Percentiles rank a stretch among this genome's conserved stretches.
phyloP scores from a whole-genome alignment of 768 basidiomycete species.

The Trametes cingulata region DNA sequence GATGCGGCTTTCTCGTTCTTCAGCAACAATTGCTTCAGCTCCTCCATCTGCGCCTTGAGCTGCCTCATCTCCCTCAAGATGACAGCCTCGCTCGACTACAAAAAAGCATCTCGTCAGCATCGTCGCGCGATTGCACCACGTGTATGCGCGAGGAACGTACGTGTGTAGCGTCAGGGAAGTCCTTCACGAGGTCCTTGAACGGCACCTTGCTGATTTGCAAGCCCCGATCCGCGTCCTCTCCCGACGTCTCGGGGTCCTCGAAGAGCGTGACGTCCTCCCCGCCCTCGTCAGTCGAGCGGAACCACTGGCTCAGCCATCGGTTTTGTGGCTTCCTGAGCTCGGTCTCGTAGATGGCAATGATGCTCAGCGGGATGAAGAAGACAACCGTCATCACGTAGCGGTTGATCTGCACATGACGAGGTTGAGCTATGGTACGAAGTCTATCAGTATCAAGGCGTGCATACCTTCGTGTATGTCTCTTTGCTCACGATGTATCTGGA shows the following conservation, averaged over 20 bases:
- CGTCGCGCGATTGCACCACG: too few relatives aligned
- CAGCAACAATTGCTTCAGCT: slow-evolving; percentile 37
- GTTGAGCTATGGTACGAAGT: not conserved
- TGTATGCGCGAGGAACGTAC: slow-evolving; percentile 45
- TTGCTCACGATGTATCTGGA: slow-evolving; percentile 47
- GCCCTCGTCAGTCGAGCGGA: slow-evolving; percentile 59
- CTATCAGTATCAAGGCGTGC: not conserved
- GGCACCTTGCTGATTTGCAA: slow-evolving; percentile 68
- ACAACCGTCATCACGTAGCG: slow-evolving; percentile 71
- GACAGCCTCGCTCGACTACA: slow-evolving; percentile 68
- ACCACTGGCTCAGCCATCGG: slow-evolving; percentile 70
- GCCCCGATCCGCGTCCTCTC: slow-evolving; percentile 52
- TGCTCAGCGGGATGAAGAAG: slow-evolving; percentile 76
- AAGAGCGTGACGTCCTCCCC: slow-evolving; percentile 52
- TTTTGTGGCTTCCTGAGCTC: slow-evolving; percentile 48
- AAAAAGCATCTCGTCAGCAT: not conserved
- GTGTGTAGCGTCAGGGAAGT: slow-evolving; percentile 71
- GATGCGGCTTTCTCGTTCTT: too few relatives aligned
- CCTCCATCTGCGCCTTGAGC: slow-evolving; percentile 47
- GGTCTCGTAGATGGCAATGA: slow-evolving; percentile 79
- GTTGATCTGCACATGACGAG: slow-evolving; percentile 54
- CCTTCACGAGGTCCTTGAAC: slow-evolving; percentile 68
- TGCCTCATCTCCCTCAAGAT: slow-evolving; percentile 64
- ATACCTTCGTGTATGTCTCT: slow-evolving; percentile 61
- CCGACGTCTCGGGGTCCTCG: slow-evolving; percentile 62